Conservation (phyloP, 2,329 filamentous ascomycete genomes). For the Beauveria australis region DNA sequence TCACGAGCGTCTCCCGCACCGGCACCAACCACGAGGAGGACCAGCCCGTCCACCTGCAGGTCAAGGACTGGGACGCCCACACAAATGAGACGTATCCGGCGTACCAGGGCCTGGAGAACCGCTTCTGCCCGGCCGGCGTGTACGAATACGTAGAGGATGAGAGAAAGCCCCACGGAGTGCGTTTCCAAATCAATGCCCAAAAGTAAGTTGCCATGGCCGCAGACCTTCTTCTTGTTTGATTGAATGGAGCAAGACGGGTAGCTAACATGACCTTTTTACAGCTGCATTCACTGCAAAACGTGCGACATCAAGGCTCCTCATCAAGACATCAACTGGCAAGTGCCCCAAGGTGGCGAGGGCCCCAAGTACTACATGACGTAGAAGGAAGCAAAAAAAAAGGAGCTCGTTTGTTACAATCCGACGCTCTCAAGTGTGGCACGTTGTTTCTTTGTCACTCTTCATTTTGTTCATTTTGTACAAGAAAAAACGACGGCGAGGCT, state of each 20-base stretch:
- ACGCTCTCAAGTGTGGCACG: not conserved
- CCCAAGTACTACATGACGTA: conserved; percentile 66
- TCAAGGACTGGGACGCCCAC: conserved; percentile 91
- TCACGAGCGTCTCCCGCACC: conserved; percentile 90
- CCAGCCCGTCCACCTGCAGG: conserved; percentile 91
- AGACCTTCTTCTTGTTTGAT: not conserved
- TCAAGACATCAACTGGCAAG: conserved; percentile 97
- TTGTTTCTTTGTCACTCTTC: not conserved
- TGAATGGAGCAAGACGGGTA: not conserved
- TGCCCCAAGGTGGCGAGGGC: conserved; percentile 81
- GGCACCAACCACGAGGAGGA: conserved; percentile 99
- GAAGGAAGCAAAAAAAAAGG: not conserved
- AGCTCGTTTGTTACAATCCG: not conserved
- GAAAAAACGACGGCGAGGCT: not conserved
- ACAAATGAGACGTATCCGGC: conserved; percentile 72
- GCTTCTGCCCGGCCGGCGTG: conserved; percentile 94
- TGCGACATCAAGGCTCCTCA: conserved; percentile 97
- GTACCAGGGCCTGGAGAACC: conserved; percentile 88
- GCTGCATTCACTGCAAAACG: conserved; percentile 98
- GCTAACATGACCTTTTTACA: conserved; percentile 27
- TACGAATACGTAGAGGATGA: conserved; percentile 97
- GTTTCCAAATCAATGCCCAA: conserved; percentile 96
- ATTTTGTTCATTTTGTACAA: not conserved
- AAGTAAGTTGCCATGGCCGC: conserved; percentile 58
- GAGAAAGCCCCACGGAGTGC: conserved; percentile 75